Evolutionary conservation across 495 filamentous ascomycete genomes (phyloP), one percentile per base, ranked within the genome.

Genomic region (Penicillium desertorum): DNA sequence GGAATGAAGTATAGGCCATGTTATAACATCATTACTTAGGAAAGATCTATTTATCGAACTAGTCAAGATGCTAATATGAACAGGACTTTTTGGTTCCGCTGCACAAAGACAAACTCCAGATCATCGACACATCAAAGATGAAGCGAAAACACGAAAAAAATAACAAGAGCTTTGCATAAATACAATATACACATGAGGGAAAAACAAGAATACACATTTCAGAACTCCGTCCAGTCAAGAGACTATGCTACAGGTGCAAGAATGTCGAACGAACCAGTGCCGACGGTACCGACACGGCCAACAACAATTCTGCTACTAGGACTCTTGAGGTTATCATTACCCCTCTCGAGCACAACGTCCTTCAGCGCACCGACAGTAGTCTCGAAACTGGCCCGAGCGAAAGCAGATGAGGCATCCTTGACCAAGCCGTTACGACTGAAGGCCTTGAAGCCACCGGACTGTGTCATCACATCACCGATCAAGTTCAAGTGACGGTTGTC

Each of bases 321-420:
- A 61, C 85, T 90, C 56, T 80, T 86, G 51, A 99, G 80, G 65
- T 89, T 87, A 74, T 99, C 94, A 79, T 85, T 88, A 70, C 96
- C 94, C 50, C 88, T 83, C 63, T 96, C 91, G 42, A 93, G 71
- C 17, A 96, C 90, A 25, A 93, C 92, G 62, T 96, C 93, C 69
- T 87, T 89, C 70, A 98, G 79, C 76, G 96, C 97, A 2, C 88
- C 88, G 34, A 96, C 83, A 20, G 94, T 98, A 6, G 94, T 98
- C 80, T 99, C 92, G 78, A 97, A 98, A 71, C 90, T 95, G 91
- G 96, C 96, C 81, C 97, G 96, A 73, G 92, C 87, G 60, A 98
- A 91, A 1, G 94, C 92, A 51, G 88, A 92, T 16, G 90, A 85
- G 65, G 87, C 88, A 57, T 88, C 83, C 68, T 86, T 88, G 46